Conservation (phyloP, 2,329 filamentous ascomycete genomes). For the Epichloe sp. region DNA sequence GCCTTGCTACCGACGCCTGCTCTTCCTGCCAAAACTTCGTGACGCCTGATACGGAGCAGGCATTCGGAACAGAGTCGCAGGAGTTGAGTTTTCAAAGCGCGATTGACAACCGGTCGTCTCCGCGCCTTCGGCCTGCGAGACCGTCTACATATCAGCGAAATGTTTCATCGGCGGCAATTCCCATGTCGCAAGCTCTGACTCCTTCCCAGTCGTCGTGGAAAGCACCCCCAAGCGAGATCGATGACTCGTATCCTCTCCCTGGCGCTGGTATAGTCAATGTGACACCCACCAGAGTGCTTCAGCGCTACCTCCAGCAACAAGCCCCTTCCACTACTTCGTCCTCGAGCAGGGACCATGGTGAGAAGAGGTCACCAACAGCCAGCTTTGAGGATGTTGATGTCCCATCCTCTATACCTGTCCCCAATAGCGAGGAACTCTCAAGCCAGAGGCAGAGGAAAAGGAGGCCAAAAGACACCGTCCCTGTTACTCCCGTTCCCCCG, state of each 20-base stretch:
- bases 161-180: background rate
- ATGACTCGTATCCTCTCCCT: slow-evolving; percentile 38
- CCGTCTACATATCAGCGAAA: background rate
- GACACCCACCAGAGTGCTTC: slow-evolving; percentile 38
- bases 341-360: background rate
- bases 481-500: slow-evolving; percentile 12
- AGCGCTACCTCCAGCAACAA: slow-evolving; percentile 32
- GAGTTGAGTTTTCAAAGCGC: slow-evolving; percentile 33
- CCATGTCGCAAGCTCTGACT: background rate
- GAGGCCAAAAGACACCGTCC: slow-evolving; percentile 10
- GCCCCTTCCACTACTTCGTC: background rate
- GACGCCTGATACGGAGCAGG: slow-evolving; percentile 8
- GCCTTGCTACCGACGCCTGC: background rate
- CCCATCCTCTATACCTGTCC: slow-evolving; percentile 14
- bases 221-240: slow-evolving; percentile 34
- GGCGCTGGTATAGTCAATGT: slow-evolving; percentile 14
- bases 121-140: slow-evolving; percentile 10
- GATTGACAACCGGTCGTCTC: slow-evolving; percentile 29
- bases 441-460: background rate
- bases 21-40: slow-evolving; percentile 4
- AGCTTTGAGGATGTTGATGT: slow-evolving; percentile 5
- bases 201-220: slow-evolving; percentile 24
- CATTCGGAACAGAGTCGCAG: slow-evolving; percentile 20
- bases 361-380: background rate
- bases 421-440: background rate